Evolutionary conservation across 169 alveolate species (phyloP), one percentile per base, ranked within the genome.

Genomic region (Plasmodium vinckei): DNA sequence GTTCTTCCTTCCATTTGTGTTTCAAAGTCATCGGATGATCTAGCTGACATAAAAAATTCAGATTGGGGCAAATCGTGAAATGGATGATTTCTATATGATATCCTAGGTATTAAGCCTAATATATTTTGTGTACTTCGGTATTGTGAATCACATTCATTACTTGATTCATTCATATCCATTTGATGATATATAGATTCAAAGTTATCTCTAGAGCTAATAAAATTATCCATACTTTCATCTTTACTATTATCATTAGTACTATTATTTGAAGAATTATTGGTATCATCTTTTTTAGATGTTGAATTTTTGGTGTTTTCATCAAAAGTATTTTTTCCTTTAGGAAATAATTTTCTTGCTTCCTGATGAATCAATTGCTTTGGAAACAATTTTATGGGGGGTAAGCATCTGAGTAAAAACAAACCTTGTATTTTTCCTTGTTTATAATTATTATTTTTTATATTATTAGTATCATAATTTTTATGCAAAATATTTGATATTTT

Each of bases 1-100:
- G 94, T 82, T 46, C 93, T 72, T 19, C 93, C 94, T 54, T 86
- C 89, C 49, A 93, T 94, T n/a, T 94, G 94, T 1, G 96, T 96
- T 72, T 86, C 96, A 61, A 95, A 95, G 46, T 92, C 95, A 10
- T 90, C 94, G 2, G 95, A 86, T 6, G 94, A 70, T n/a, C 94
- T 86, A 33, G 94, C 93, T 23, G 96, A 89, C 68, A 94, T 91
- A 71, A 94, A 95, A 68, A 92, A 82, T 42, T 88, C 95, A 17
- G 96, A 94, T 60, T 93, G 95, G 13, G 95, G 95, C 33, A 92
- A 87, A 9, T 88, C 87, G 9, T 89, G 89, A 63, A 91, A 94
- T 13, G 96, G 95, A 44, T 92, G 94, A 53, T 77, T 87, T 59
- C 92, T 51, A 25, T 91, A 64, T 15, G 87, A 82, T 57, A 68